phyloP scores from a whole-genome alignment of 2,329 filamentous ascomycete genomes.

The Leptographium flavum region DNA sequence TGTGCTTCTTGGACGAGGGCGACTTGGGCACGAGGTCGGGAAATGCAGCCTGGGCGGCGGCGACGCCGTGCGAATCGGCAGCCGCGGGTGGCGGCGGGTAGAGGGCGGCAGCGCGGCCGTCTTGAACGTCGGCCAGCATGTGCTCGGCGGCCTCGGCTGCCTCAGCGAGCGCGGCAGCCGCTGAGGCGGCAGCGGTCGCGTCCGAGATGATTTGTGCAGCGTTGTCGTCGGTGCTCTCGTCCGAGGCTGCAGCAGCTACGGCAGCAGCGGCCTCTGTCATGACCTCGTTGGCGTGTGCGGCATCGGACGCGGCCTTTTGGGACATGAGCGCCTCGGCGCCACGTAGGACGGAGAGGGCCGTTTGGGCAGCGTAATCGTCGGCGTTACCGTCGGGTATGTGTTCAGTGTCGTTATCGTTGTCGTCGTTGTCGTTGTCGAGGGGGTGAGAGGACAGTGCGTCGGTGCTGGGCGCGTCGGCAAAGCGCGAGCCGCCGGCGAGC shows the following conservation, averaged over 20 bases:
- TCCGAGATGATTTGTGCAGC: slow-evolving; percentile 18
- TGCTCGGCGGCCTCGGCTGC: slow-evolving; percentile 15
- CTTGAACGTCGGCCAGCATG: slow-evolving; percentile 1
- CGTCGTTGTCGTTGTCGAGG: neutral
- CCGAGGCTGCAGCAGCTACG: slow-evolving; percentile 26
- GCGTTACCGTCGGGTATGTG: slow-evolving; percentile 17
- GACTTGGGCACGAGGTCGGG: slow-evolving; percentile 44
- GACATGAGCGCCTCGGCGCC: slow-evolving; percentile 9
- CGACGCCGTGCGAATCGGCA: neutral
- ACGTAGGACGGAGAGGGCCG: slow-evolving; percentile 22
- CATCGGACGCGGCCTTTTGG: slow-evolving; percentile 20
- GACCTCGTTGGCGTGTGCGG: slow-evolving; percentile 29
- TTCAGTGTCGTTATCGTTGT: neutral
- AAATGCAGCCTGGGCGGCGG: neutral
- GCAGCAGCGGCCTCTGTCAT: slow-evolving; percentile 19
- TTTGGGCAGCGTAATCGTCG: slow-evolving; percentile 40
- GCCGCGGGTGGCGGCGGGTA: neutral
- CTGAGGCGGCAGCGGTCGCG: slow-evolving; percentile 5
- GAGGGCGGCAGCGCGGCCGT: neutral
- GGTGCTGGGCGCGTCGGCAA: slow-evolving; percentile 2
- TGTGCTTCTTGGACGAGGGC: slow-evolving; percentile 81
- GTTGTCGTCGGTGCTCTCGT: slow-evolving; percentile 20
- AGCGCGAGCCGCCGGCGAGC: slow-evolving; percentile 20
- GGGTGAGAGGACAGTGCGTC: neutral
- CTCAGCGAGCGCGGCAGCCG: slow-evolving; percentile 16